These are phyloP conservation scores for Peronospora farinosa DNA, from an alignment of 352 stramenopile species.

Conservation along the genomic window DNA sequence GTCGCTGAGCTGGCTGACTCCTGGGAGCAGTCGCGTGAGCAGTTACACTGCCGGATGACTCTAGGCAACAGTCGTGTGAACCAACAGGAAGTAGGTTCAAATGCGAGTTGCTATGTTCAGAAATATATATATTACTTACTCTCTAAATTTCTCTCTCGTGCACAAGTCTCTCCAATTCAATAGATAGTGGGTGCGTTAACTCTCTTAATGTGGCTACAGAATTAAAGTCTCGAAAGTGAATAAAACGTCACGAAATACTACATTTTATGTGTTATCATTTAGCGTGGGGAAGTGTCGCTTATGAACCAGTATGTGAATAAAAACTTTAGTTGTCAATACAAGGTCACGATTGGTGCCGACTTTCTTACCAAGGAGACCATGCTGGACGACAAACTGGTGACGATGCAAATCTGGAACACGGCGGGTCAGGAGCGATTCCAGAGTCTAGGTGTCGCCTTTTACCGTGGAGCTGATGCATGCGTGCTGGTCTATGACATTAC, in stretches of 20 bases:
- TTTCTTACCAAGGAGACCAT: constrained; percentile 97
- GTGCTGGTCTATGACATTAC: constrained; percentile 99
- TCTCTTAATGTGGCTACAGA: not conserved
- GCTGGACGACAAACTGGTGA: constrained; percentile 94
- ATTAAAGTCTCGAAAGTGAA: too few relatives aligned
- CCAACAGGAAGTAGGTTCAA: too few relatives aligned
- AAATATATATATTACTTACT: too few relatives aligned
- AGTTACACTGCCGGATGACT: too few relatives aligned
- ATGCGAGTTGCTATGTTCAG: too few relatives aligned
- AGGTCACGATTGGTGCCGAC: constrained; percentile 98
- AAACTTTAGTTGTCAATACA: constrained; percentile 98
- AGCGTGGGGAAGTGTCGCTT: constrained; percentile 97
- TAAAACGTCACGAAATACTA: too few relatives aligned
- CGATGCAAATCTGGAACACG: constrained; percentile 99
- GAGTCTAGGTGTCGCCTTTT: constrained; percentile 96
- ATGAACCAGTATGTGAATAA: constrained; percentile 99
- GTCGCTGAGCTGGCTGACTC: too few relatives aligned
- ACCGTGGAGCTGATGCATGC: constrained; percentile 96
- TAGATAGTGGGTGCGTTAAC: constrained; percentile 90
- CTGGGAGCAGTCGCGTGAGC: too few relatives aligned
- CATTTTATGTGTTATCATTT: constrained; percentile 2
- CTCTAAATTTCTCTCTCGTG: too few relatives aligned
- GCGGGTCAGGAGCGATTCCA: constrained; percentile 98
- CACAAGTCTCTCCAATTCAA: too few relatives aligned
- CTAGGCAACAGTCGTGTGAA: too few relatives aligned